Conservation (phyloP, 441 rosid species). For the Syzygium malaccense region DNA sequence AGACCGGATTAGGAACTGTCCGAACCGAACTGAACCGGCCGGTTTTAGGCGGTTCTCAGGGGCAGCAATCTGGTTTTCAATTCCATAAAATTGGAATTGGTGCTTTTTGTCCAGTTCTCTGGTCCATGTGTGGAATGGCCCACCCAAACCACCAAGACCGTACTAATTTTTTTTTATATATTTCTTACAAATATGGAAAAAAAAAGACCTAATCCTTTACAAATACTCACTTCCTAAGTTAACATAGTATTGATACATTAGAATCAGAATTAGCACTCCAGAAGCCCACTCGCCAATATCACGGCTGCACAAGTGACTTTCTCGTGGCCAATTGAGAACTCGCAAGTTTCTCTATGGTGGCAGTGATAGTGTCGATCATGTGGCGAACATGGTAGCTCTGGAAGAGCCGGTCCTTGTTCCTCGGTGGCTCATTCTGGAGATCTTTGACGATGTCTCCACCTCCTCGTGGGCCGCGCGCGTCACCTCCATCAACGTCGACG, state of each 20-base stretch:
- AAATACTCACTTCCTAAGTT: neutral
- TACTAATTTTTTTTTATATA: too few species aligned
- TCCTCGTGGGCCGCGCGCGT: constrained; percentile 89
- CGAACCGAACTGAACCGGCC: too few species aligned
- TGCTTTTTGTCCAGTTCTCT: too few species aligned
- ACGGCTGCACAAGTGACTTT: neutral
- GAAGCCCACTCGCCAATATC: neutral
- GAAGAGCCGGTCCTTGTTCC: constrained; percentile 59
- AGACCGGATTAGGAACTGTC: too few species aligned
- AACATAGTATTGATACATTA: neutral
- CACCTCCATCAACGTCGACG: constrained; percentile 84
- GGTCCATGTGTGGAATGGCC: too few species aligned
- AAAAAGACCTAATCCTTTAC: too few species aligned
- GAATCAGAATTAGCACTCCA: neutral
- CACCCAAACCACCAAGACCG: too few species aligned
- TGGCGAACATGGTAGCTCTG: constrained; percentile 89
- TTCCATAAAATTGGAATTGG: too few species aligned
- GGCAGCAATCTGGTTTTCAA: too few species aligned
- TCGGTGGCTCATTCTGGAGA: constrained; percentile 69
- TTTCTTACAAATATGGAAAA: too few species aligned
- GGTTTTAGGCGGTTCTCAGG: too few species aligned
- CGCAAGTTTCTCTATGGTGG: constrained; percentile 66
- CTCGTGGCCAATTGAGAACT: neutral
- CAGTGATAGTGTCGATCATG: constrained; percentile 61
- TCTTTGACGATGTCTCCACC: constrained; percentile 83